Base-by-base conservation (phyloP, 2,329 filamentous ascomycete genomes). In the Trichoderma cornu-damae region DNA sequence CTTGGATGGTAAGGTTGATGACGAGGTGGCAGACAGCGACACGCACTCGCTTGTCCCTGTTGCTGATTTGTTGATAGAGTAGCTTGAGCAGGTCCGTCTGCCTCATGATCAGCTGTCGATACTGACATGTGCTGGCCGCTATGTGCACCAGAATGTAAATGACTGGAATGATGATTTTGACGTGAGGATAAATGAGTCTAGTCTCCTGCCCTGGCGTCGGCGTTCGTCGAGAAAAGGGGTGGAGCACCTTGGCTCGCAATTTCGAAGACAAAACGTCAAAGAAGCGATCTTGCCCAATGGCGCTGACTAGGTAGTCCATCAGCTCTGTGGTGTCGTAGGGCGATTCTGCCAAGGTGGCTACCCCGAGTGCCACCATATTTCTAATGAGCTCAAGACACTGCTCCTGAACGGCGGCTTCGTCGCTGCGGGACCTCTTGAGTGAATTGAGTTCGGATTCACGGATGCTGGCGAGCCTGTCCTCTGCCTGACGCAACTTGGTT, bases 311-410 rank as follows among this genome's bases (percentile, higher is more conserved):
- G 66, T 89, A 86, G 67, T 96, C 91, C 60, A 96, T 90, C 84
- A 96, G 93, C 55, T 85, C 81, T 2, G 80, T 77, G 26, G 80
- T 82, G 59, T 81, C 80, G 51, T 71, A 69, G 6, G 75, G 69
- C 12, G 73, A 72, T 14, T 81, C 73, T 75, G 83, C 60, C 70
- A 77, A 63, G 73, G 79, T 63, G 71, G 83, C 64, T 71, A 76
- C 60, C 12, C 72, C 70, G 6, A 73, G 69, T 58, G 87, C 88
- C 63, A 96, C 89, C 30, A 97, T 77, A 70, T 99, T 99, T 55
- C 93, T 83, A 61, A 99, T 84, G 64, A 97, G 87, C 65, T 95
- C 88, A 16, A 97, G 81, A 0, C 87, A 89, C 72, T 97, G 92
- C 68, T 96, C 90, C 72, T 97, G 93, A 26, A 96, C 88, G 2